Percentiles rank a stretch among this genome's conserved stretches.
Evolutionary conservation across 1,139 yeast species (phyloP).

Genomic region (Kodamaea plutei): DNA sequence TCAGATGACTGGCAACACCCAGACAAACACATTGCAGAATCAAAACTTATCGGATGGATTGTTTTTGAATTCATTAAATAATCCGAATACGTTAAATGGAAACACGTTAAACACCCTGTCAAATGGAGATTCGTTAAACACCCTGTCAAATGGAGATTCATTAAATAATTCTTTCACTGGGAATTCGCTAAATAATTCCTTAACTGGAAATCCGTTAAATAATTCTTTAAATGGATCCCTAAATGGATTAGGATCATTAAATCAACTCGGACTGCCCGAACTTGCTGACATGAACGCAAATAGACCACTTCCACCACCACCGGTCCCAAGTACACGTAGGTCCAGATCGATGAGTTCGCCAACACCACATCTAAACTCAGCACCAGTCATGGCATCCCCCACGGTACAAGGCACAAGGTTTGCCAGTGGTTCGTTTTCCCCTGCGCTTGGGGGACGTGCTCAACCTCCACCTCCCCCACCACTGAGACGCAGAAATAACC

Average conservation of each 20-base stretch:
- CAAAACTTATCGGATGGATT: slow-evolving; percentile 4
- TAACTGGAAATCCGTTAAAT: neutral
- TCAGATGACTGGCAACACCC: slow-evolving; percentile 44
- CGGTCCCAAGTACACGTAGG: slow-evolving; percentile 34
- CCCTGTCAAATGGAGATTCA: neutral
- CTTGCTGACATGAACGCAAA: neutral
- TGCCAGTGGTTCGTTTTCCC: slow-evolving; percentile 14
- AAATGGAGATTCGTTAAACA: slow-evolving; percentile 9
- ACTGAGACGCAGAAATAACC: slow-evolving; percentile 30
- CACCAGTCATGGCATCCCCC: slow-evolving; percentile 7
- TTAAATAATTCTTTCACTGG: neutral
- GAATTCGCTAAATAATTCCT: neutral
- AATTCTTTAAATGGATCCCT: neutral
- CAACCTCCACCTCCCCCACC: slow-evolving; percentile 45
- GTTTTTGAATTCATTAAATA: too few species aligned
- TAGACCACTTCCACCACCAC: slow-evolving; percentile 38
- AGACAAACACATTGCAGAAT: slow-evolving; percentile 36
- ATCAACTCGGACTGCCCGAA: too few species aligned
- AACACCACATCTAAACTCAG: slow-evolving; percentile 26
- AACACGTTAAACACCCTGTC: neutral
- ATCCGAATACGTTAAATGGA: neutral
- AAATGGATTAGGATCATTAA: neutral
- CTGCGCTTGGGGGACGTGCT: slow-evolving; percentile 9
- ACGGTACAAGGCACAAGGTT: slow-evolving; percentile 23
- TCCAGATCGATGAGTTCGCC: slow-evolving; percentile 44